phyloP scores from a whole-genome alignment of 192 early-diverging fungal species.

The Gaertneriomyces semiglobifer region DNA sequence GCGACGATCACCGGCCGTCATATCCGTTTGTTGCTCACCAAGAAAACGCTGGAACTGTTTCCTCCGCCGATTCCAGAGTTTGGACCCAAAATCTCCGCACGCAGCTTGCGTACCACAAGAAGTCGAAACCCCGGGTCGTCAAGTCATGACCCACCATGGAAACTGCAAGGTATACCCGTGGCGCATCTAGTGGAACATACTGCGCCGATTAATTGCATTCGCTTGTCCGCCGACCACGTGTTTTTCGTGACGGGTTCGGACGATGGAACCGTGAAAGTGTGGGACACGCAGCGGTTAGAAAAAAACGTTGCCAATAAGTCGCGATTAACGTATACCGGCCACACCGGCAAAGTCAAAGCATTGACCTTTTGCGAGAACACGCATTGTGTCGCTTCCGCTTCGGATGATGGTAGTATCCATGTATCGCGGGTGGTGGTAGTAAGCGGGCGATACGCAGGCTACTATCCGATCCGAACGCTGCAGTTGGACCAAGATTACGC shows the following conservation, averaged over 20 bases:
- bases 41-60: constrained; percentile 41
- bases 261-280: constrained; percentile 52
- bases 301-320: constrained; percentile 81
- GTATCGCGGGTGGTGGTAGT: constrained; percentile 53
- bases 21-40: constrained; percentile 33
- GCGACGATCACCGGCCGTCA: neutral
- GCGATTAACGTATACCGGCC: constrained; percentile 62
- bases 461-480: constrained; percentile 51
- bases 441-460: constrained; percentile 62
- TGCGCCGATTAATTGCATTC: constrained; percentile 42
- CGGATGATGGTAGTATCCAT: constrained; percentile 79
- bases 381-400: constrained; percentile 73
- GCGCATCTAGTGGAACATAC: constrained; percentile 82
- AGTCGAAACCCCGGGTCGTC: neutral
- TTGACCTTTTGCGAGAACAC: constrained; percentile 75
- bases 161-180: constrained; percentile 72
- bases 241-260: constrained; percentile 52
- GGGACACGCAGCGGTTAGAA: constrained; percentile 62
- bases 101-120: neutral
- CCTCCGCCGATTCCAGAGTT: constrained; percentile 44
- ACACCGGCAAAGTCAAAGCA: constrained; percentile 72
- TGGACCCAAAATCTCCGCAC: constrained; percentile 26
- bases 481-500: constrained; percentile 58
- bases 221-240: constrained; percentile 44
- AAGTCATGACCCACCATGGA: constrained; percentile 50